Percentiles rank a stretch among this genome's conserved stretches.
Conservation (phyloP, 176 grass and related monocot species). For the Oryza glumipatula region DNA sequence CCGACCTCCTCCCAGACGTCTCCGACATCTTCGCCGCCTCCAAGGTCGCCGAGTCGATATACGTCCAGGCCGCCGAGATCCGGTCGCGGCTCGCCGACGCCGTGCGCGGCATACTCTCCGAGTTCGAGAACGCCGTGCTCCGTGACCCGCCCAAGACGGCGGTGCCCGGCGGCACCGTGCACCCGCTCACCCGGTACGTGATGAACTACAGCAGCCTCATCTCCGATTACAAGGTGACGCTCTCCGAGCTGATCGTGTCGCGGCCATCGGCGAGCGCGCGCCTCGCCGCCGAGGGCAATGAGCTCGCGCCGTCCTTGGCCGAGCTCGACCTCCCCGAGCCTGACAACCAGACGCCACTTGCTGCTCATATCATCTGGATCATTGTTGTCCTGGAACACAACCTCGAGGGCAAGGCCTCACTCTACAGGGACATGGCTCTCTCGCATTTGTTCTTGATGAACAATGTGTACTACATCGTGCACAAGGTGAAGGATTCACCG, state of each 20-base stretch:
- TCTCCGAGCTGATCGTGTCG: slow-evolving; percentile 70
- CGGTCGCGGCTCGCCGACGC: slow-evolving; percentile 80
- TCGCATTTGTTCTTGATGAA: slow-evolving; percentile 88
- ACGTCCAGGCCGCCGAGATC: slow-evolving; percentile 82
- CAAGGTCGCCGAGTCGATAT: slow-evolving; percentile 78
- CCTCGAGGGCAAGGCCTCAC: slow-evolving; percentile 71
- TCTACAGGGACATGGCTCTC: slow-evolving; percentile 77
- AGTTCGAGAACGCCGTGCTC: slow-evolving; percentile 98
- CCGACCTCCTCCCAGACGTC: slow-evolving; percentile 87
- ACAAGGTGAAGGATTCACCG: slow-evolving; percentile 82
- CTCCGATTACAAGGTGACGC: slow-evolving; percentile 81
- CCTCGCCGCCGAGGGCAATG: slow-evolving; percentile 58
- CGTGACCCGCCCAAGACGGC: slow-evolving; percentile 71
- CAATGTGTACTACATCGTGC: slow-evolving; percentile 91
- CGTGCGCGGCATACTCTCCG: slow-evolving; percentile 87
- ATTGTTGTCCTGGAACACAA: slow-evolving; percentile 82
- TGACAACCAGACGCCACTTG: slow-evolving; percentile 69
- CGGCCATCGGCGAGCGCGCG: slow-evolving; percentile 64
- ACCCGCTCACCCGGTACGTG: slow-evolving; percentile 91
- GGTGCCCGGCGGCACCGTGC: slow-evolving; percentile 84
- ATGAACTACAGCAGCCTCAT: slow-evolving; percentile 96
- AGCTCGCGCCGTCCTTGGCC: slow-evolving; percentile 42
- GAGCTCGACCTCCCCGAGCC: slow-evolving; percentile 75
- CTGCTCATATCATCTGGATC: slow-evolving; percentile 85
- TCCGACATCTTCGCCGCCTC: slow-evolving; percentile 70